These are phyloP conservation scores for Phlyctochytrium planicorne DNA, from an alignment of 192 early-diverging fungal species.

Conservation along the genomic window DNA sequence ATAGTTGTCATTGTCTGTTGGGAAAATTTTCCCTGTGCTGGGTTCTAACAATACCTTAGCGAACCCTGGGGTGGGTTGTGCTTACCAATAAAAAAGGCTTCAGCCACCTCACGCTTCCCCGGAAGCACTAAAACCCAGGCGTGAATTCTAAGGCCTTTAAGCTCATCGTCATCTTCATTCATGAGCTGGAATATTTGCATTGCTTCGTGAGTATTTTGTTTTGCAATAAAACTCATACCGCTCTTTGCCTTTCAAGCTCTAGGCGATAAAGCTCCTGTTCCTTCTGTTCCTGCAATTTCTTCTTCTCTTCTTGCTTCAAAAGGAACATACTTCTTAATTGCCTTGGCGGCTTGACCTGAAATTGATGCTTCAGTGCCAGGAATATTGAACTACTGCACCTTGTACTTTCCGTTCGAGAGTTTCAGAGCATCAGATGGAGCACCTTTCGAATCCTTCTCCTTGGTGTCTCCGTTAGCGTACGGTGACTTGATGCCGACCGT, in stretches of 20 bases:
- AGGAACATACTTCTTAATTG: conserved; percentile 48
- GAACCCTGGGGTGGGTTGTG: neutral
- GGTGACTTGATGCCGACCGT: conserved; percentile 32
- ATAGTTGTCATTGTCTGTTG: conserved; percentile 52
- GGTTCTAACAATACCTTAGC: conserved; percentile 37
- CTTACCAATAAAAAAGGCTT: conserved; percentile 60
- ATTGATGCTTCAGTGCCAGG: neutral
- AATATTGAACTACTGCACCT: conserved; percentile 9
- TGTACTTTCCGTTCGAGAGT: conserved; percentile 6
- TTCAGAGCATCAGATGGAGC: neutral
- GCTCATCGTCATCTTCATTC: conserved; percentile 54
- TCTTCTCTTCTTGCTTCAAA: conserved; percentile 52
- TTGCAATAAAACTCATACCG: conserved; percentile 13
- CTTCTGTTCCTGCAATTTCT: conserved; percentile 20
- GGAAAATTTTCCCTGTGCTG: conserved; percentile 45
- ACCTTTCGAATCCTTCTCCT: conserved; percentile 4
- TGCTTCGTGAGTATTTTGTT: no score
- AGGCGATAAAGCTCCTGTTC: conserved; percentile 31
- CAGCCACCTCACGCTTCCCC: conserved; percentile 57
- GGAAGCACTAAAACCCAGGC: conserved; percentile 61
- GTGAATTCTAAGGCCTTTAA: conserved; percentile 57
- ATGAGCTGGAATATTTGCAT: no score
- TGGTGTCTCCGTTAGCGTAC: neutral
- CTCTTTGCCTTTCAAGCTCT: conserved; percentile 30
- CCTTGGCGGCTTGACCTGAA: conserved; percentile 46